These are phyloP conservation scores for Phaseolus coccineus DNA, from an alignment of 331 rosid genomes.

Conservation along the genomic window DNA sequence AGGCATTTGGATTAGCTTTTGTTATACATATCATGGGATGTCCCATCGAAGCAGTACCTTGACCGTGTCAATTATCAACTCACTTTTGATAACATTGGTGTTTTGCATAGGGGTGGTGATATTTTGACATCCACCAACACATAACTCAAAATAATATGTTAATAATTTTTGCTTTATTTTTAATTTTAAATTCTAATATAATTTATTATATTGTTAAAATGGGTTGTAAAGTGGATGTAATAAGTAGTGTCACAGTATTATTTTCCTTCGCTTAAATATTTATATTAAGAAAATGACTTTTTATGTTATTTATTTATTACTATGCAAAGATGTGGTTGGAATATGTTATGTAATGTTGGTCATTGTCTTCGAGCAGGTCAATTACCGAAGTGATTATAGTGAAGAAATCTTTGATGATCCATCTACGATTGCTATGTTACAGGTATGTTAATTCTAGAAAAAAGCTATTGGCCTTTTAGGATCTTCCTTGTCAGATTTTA, in stretches of 20 bases:
- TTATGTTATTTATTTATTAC: slow-evolving; percentile 21
- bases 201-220: too few species aligned
- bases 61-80: too few species aligned
- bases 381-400: slow-evolving; percentile 89
- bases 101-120: background rate
- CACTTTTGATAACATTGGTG: background rate
- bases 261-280: background rate
- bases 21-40: too few species aligned
- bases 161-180: too few species aligned
- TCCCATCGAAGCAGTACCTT: too few species aligned
- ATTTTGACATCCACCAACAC: too few species aligned
- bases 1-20: too few species aligned
- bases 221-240: too few species aligned
- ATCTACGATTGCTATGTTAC: slow-evolving; percentile 67
- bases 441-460: slow-evolving; percentile 60
- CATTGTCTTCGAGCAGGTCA: slow-evolving; percentile 62
- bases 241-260: too few species aligned
- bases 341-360: slow-evolving; percentile 27
- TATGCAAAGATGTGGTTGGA: slow-evolving; percentile 13
- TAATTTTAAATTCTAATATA: too few species aligned
- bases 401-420: slow-evolving; percentile 96
- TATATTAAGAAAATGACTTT: background rate
- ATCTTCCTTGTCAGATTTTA: slow-evolving; percentile 14
- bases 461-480: slow-evolving; percentile 26
- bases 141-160: too few species aligned